phyloP scores from a whole-genome alignment of 306 rosid genomes.

The Quercus suber region DNA sequence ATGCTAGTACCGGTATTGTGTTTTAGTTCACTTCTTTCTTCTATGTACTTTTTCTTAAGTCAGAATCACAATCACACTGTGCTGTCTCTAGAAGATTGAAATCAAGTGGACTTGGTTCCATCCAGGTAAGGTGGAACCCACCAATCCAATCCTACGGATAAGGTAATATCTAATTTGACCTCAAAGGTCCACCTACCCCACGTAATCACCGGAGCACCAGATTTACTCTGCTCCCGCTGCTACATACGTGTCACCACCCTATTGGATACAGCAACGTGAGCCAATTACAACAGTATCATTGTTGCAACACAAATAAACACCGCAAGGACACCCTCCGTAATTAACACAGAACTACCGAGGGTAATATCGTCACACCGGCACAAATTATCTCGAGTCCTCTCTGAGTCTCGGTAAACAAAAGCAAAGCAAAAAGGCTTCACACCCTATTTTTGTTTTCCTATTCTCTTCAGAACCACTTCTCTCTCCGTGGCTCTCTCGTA shows the following conservation, averaged over 20 bases:
- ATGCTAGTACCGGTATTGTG: too few relatives aligned
- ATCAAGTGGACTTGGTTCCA: background rate
- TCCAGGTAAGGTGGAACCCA: background rate
- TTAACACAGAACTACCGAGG: slow-evolving; percentile 11
- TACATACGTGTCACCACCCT: slow-evolving; percentile 14
- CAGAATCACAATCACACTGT: too few relatives aligned
- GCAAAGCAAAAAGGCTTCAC: background rate
- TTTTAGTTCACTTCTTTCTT: too few relatives aligned
- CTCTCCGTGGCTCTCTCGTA: slow-evolving; percentile 14
- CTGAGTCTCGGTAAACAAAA: slow-evolving; percentile 33
- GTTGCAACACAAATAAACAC: slow-evolving; percentile 1
- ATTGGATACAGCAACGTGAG: slow-evolving; percentile 10
- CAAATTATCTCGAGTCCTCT: slow-evolving; percentile 37
- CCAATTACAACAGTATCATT: slow-evolving; percentile 13
- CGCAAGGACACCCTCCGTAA: slow-evolving; percentile 34
- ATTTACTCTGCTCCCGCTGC: background rate
- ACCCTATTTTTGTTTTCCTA: slow-evolving; percentile 4
- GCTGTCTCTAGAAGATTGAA: background rate
- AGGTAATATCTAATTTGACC: background rate
- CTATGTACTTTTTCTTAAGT: too few relatives aligned
- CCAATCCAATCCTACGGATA: background rate
- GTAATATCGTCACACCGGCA: slow-evolving; percentile 21
- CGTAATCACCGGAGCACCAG: background rate
- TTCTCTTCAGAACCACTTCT: slow-evolving; percentile 25
- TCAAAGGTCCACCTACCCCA: background rate